Evolutionary conservation across 2,329 filamentous ascomycete genomes (phyloP).

Genomic region (Aspergillus sp.): DNA sequence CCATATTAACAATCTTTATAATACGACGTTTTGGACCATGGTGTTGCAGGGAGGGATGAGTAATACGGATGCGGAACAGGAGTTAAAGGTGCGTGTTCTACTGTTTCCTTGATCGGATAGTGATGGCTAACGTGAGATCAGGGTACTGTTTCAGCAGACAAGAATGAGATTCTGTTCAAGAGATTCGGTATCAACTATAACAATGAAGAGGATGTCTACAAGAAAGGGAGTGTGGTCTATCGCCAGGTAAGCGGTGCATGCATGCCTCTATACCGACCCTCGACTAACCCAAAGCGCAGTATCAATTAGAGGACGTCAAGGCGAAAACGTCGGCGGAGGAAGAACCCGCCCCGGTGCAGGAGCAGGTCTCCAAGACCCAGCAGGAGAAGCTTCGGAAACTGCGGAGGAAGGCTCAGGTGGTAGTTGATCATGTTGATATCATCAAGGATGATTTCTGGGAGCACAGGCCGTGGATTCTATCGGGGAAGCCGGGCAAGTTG

Average conservation of each 20-base stretch:
- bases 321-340: constrained; percentile 32
- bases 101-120: neutral
- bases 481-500: constrained; percentile 69
- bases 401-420: constrained; percentile 74
- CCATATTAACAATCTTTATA: constrained; percentile 98
- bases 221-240: constrained; percentile 89
- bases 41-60: constrained; percentile 75
- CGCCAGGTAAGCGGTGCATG: constrained; percentile 59
- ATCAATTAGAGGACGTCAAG: constrained; percentile 64
- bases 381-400: constrained; percentile 79
- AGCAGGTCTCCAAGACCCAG: constrained; percentile 72
- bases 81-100: constrained; percentile 60
- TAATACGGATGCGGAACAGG: constrained; percentile 75
- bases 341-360: constrained; percentile 27
- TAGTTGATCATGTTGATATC: constrained; percentile 85
- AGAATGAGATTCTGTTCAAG: constrained; percentile 93
- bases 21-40: constrained; percentile 92
- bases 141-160: constrained; percentile 82
- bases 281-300: constrained; percentile 47
- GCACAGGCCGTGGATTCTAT: constrained; percentile 77
- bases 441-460: constrained; percentile 97
- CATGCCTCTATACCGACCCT: too few species aligned
- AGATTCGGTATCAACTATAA: constrained; percentile 95
- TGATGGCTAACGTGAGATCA: constrained; percentile 38
- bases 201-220: constrained; percentile 87